Base-by-base conservation (phyloP, 352 stramenopile species). In the Phytophthora fragariaefolia region DNA sequence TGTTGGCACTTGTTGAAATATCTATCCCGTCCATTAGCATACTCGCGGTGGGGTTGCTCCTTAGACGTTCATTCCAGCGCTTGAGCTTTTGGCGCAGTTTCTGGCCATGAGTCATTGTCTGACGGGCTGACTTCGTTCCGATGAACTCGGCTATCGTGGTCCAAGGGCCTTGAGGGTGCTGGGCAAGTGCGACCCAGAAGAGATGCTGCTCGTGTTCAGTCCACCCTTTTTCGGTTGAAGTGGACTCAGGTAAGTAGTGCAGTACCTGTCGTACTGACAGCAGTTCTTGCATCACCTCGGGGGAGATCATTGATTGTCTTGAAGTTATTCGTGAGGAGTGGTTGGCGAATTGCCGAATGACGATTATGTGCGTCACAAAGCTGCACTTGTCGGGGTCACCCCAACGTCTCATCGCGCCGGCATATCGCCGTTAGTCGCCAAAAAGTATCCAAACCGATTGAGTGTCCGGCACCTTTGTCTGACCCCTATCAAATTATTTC, bases 61-160 rank as follows among this genome's bases (percentile, higher is more conserved):
- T 66, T 12, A 82, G 34, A 36, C 71, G 74, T 23, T 79, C 67
- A 12, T 76, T 72, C 75, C 75, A 83, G 47, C 75, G 75, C 20
- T 71, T 77, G 34, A 84, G 71, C 43, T 87, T 87, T 42, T 87
- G 76, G 0, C 78, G 70, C 45, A 84, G 51, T 36, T 87, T 87
- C 61, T 87, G 78, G 2, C 66, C 78, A 34, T 83, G 75, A 0
- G 78, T 87, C 74, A 84, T 83, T 0, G 73, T 69, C 52, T 87
- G 78, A 10, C 76, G 78, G 0, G 78, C 76, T 15, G 77, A 77
- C 34, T 82, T 79, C 18, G 78, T 80, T 45, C 76, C 73, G 23
- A 87, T 83, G 51, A 59, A 80, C 28, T 77, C 74, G 13, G 78
- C 75, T 26, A 86, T 79, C 5, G 54, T 65, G 15, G 75, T 82